Evolutionary conservation across 345 rosid genomes (phyloP), one percentile per base, ranked within the genome.

Genomic region (Lumnitzera littorea): DNA sequence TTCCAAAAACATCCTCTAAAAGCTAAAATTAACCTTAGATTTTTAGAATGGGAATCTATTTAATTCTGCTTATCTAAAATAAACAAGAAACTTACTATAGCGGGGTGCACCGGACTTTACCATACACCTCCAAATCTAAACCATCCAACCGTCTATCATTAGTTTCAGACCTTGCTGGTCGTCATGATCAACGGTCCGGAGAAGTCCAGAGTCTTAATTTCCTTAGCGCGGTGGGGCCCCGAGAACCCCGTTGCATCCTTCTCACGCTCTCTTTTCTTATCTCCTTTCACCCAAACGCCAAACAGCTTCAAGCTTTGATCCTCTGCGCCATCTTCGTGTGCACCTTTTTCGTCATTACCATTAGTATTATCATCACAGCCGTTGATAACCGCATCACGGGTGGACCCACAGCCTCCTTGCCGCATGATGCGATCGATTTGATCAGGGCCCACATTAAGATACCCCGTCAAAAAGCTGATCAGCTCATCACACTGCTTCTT

Each of bases 401-500:
- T 31, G 60, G 66, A 27, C 59, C 71, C 80, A 46, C 13, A 31
- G 60, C 60, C 72, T 60, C 79, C 72, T 67, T 71, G 83, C 78
- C 74, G 72, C 50, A 89, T 66, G 80, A 89, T 87, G 72, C 63
- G 70, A 58, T 80, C 60, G 65, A 91, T 85, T 60, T 89, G 82
- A 4, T 91, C 95, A 0, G 91, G 95, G 47, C 61, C 85, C 27
- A 91, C 91, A 58, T 89, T 82, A 58, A 85, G 60, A 59, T 73
- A 77, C 61, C 78, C 72, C 0, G 81, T 82, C 72, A 92, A 66
- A 74, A 85, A 85, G n/a, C 77, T 58, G 25, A 85, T 70, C 48
- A 92, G 67, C 75, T 87, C 91, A 41, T 87, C 94, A 24, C 94
- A 80, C 46, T 84, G 88, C 71, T 68, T 85, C 82, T 85, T 92